phyloP scores from a whole-genome alignment of 2,329 filamentous ascomycete genomes.

The Phoma sp. region DNA sequence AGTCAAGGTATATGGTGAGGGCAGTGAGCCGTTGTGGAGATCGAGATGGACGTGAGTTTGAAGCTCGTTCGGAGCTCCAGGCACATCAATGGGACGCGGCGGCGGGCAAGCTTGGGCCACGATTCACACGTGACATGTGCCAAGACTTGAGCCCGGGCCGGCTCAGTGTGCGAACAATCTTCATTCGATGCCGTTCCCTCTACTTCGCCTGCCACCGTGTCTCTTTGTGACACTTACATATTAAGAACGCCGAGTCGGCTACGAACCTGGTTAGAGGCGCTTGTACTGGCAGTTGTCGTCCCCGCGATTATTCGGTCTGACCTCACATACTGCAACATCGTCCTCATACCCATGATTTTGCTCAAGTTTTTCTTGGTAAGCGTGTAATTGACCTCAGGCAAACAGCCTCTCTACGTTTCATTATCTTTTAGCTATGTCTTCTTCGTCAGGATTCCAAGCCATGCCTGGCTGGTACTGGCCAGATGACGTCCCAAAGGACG shows the following conservation, averaged over 20 bases:
- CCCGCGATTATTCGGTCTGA: conserved; percentile 29
- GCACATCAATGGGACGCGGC: conserved; percentile 19
- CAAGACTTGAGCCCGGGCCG: conserved; percentile 5
- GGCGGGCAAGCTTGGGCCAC: conserved; percentile 11
- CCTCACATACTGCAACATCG: conserved; percentile 16
- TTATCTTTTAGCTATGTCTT: conserved; percentile 45
- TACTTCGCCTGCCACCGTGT: conserved; percentile 38
- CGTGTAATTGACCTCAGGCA: conserved; percentile 26
- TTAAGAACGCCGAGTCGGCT: conserved; percentile 27
- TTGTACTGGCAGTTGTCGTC: conserved; percentile 29
- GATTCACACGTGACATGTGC: conserved; percentile 5
- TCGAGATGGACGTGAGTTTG: conserved; percentile 16
- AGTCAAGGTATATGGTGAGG: neutral
- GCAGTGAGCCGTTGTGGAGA: conserved; percentile 9
- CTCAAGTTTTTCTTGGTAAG: conserved; percentile 25
- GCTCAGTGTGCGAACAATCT: conserved; percentile 7
- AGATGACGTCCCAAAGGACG: conserved; percentile 50
- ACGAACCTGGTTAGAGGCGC: conserved; percentile 24
- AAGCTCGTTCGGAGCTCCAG: conserved; percentile 17
- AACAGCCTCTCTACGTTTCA: neutral
- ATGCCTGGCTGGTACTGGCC: conserved; percentile 56
- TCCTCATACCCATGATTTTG: conserved; percentile 27
- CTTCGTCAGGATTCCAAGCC: conserved; percentile 48
- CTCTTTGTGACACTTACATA: conserved; percentile 25
- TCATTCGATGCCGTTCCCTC: conserved; percentile 20